phyloP scores from a whole-genome alignment of 495 filamentous ascomycete species.

The Aspergillus carlsbadensis region DNA sequence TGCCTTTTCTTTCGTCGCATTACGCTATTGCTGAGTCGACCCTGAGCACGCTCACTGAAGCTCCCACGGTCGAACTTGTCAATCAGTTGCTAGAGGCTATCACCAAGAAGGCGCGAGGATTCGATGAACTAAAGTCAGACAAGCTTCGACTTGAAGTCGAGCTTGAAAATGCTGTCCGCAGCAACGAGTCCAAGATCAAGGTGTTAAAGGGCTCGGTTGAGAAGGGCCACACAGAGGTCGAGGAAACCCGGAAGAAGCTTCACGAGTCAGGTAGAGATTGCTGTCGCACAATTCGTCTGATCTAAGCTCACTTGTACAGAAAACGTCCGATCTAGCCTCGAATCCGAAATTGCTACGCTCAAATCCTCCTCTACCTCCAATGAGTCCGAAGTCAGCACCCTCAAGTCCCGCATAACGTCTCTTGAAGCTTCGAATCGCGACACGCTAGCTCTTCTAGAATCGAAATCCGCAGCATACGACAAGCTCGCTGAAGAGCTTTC shows the following conservation, averaged over 20 bases:
- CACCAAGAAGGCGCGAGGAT: conserved; percentile 72
- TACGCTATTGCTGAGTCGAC: conserved; percentile 69
- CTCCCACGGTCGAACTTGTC: conserved; percentile 77
- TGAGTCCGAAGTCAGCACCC: conserved; percentile 69
- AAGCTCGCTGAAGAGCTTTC: conserved; percentile 81
- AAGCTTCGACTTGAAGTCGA: conserved; percentile 89
- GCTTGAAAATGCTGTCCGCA: conserved; percentile 81
- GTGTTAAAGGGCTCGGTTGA: conserved; percentile 76
- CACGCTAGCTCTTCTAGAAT: conserved; percentile 80
- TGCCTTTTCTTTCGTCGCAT: conserved; percentile 73
- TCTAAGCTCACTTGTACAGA: conserved; percentile 46
- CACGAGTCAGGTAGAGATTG: conserved; percentile 68
- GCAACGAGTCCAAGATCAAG: conserved; percentile 75
- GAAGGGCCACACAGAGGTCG: conserved; percentile 76
- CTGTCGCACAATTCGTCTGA: not conserved
- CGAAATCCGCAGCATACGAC: conserved; percentile 85
- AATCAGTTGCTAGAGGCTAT: conserved; percentile 65
- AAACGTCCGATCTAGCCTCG: conserved; percentile 61
- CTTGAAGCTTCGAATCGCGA: conserved; percentile 92
- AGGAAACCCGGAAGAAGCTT: conserved; percentile 74
- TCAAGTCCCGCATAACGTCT: conserved; percentile 76
- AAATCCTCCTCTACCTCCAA: conserved; percentile 74
- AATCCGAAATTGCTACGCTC: conserved; percentile 77
- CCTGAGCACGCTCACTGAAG: conserved; percentile 61
- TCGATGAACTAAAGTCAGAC: conserved; percentile 73